These are phyloP conservation scores for Knoxdaviesia proteae DNA, from an alignment of 2,329 filamentous ascomycete species.

Conservation along the genomic window DNA sequence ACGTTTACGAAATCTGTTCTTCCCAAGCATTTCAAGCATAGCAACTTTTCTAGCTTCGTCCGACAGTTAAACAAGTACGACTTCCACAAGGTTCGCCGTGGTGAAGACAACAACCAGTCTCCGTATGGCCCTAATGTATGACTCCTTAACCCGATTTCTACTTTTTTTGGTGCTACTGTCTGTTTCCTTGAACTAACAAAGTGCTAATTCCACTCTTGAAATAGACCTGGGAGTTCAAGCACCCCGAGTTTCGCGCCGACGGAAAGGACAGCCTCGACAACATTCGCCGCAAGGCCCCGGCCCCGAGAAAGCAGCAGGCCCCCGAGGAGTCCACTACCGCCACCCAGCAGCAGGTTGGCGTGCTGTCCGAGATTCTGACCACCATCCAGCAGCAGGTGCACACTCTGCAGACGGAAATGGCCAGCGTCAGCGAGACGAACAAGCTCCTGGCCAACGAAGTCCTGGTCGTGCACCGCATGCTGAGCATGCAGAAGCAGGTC, in stretches of 20 bases:
- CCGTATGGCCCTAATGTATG: slow-evolving; percentile 61
- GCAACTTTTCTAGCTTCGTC: slow-evolving; percentile 94
- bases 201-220: too few relatives aligned
- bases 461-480: slow-evolving; percentile 36
- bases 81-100: slow-evolving; percentile 78
- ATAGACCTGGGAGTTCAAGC: slow-evolving; percentile 89
- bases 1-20: slow-evolving; percentile 96
- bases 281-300: slow-evolving; percentile 85
- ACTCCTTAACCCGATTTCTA: slow-evolving; percentile 6
- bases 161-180: not conserved
- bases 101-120: slow-evolving; percentile 12
- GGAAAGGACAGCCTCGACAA: slow-evolving; percentile 95
- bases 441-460: slow-evolving; percentile 41
- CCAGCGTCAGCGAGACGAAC: slow-evolving; percentile 49
- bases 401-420: slow-evolving; percentile 64
- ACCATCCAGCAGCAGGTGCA: slow-evolving; percentile 15
- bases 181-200: not conserved
- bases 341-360: slow-evolving; percentile 45
- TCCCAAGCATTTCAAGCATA: slow-evolving; percentile 97
- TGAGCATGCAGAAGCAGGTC: slow-evolving; percentile 35
- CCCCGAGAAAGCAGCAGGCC: slow-evolving; percentile 53
- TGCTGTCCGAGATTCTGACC: slow-evolving; percentile 2
- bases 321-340: slow-evolving; percentile 60
- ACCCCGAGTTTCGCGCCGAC: slow-evolving; percentile 86
- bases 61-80: slow-evolving; percentile 94